phyloP scores from a whole-genome alignment of 495 filamentous ascomycete genomes.

The Evernia prunastri region DNA sequence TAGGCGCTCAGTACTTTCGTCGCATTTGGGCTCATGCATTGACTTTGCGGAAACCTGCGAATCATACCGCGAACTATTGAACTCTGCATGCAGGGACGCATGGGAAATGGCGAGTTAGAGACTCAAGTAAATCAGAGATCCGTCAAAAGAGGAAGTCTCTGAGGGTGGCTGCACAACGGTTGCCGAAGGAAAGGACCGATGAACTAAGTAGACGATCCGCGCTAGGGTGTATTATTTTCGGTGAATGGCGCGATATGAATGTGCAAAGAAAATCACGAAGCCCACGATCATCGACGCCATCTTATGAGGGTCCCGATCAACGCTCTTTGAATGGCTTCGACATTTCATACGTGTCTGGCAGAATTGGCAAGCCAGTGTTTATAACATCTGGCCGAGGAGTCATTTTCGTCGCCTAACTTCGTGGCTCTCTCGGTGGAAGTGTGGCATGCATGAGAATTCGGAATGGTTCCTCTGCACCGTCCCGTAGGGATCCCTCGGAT shows the following conservation, averaged over 20 bases:
- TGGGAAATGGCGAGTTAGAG: not conserved
- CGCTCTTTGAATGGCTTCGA: not conserved
- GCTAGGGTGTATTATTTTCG: not conserved
- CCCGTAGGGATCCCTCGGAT: not conserved
- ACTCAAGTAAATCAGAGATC: not conserved
- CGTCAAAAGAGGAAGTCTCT: not conserved
- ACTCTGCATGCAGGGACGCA: not conserved
- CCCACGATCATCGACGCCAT: not conserved
- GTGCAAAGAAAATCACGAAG: not conserved
- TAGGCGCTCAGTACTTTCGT: not conserved
- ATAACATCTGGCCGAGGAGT: not conserved
- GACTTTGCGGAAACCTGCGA: not conserved
- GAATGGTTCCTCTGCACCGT: not conserved
- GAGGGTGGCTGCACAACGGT: not conserved
- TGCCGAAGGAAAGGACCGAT: not conserved
- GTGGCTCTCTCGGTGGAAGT: not conserved
- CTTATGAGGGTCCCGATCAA: not conserved
- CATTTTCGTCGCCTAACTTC: not conserved
- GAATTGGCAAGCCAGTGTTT: not conserved
- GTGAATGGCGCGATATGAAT: not conserved
- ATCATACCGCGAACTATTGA: not conserved
- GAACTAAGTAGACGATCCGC: not conserved
- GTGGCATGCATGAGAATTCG: not conserved
- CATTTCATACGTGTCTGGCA: not conserved
- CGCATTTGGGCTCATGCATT: not conserved